Conservation (phyloP, 2,329 filamentous ascomycete species). For the Magnaporthiopsis rhizophila region DNA sequence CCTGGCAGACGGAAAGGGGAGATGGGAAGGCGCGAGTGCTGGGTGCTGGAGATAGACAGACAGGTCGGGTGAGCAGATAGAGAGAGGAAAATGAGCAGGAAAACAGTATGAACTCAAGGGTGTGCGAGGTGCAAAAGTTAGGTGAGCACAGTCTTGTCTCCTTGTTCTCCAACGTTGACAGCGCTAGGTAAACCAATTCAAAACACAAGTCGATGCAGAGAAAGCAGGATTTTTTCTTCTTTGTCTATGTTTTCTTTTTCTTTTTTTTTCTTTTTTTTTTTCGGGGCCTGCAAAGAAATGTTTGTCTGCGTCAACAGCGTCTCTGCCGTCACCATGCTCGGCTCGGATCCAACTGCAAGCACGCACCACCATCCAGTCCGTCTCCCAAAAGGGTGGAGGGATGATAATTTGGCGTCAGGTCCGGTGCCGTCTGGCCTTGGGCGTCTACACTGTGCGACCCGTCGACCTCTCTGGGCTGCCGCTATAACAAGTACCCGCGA, state of each 20-base stretch:
- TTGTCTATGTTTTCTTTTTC: too few relatives aligned
- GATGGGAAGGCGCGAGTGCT: neutral
- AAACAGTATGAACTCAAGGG: neutral
- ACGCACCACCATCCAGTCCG: neutral
- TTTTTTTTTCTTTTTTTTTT: neutral
- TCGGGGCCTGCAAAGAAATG: neutral
- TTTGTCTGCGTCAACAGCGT: neutral
- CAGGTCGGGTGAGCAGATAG: neutral
- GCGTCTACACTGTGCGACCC: neutral
- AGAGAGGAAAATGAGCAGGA: neutral
- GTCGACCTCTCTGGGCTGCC: neutral
- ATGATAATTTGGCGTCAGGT: neutral
- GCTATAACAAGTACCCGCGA: neutral
- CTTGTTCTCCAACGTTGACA: neutral
- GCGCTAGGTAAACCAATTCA: neutral
- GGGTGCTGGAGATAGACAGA: too few relatives aligned
- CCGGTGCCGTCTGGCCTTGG: neutral
- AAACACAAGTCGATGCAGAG: neutral
- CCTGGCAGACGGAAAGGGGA: neutral
- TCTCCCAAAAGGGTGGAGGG: neutral
- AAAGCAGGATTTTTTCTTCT: neutral
- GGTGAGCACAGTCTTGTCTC: neutral
- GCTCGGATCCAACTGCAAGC: neutral
- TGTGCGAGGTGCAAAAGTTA: neutral
- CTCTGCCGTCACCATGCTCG: neutral